Conservation (phyloP, 345 rosid genomes). For the Camelina neglecta region DNA sequence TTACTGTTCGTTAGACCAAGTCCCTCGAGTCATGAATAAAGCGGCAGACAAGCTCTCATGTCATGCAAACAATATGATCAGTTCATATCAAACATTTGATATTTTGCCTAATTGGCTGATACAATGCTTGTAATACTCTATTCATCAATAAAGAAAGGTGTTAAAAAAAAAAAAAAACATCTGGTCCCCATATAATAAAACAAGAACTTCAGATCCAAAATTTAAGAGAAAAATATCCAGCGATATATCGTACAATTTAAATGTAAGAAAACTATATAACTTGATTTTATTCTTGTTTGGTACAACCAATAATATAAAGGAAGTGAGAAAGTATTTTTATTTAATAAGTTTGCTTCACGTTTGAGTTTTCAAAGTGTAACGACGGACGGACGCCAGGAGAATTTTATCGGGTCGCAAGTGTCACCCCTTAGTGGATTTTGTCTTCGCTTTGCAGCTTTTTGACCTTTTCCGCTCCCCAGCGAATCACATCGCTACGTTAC, state of each 20-base stretch:
- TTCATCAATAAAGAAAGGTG: too few relatives aligned
- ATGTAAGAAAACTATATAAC: too few relatives aligned
- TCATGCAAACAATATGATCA: too few relatives aligned
- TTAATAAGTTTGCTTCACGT: constrained; percentile 34
- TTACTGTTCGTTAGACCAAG: too few relatives aligned
- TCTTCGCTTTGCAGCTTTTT: constrained; percentile 31
- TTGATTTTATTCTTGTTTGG: constrained; percentile 18
- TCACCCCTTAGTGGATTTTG: constrained; percentile 19
- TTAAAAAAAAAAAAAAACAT: too few relatives aligned
- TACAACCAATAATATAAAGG: constrained; percentile 18
- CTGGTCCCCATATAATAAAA: too few relatives aligned
- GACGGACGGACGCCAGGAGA: constrained; percentile 21
- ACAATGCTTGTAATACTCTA: too few relatives aligned
- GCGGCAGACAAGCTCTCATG: too few relatives aligned
- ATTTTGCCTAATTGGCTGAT: too few relatives aligned
- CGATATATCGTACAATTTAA: background rate
- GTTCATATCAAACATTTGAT: too few relatives aligned
- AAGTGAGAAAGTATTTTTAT: background rate
- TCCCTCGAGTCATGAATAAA: too few relatives aligned
- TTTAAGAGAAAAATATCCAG: background rate
- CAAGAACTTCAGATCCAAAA: too few relatives aligned
- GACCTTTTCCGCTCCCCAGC: constrained; percentile 11
- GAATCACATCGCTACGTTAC: constrained; percentile 24
- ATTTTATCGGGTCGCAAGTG: constrained; percentile 32
- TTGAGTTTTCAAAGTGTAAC: constrained; percentile 26